These are phyloP conservation scores for Leccinum proximum DNA, from an alignment of 1,284 basidiomycete genomes.

Conservation along the genomic window DNA sequence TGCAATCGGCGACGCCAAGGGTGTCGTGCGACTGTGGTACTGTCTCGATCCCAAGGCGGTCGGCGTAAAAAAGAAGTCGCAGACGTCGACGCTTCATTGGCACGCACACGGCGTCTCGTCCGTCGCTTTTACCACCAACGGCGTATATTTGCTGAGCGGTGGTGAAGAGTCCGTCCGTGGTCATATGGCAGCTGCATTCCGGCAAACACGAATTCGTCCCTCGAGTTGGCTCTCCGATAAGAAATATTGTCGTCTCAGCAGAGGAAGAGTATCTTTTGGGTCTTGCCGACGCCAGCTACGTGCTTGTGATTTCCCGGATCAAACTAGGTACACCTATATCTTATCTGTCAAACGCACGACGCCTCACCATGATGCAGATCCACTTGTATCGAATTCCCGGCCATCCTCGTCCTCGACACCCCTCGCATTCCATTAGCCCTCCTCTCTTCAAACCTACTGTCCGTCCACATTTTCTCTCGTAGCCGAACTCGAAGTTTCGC, in stretches of 20 bases:
- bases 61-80: slow-evolving; percentile 69
- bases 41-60: slow-evolving; percentile 68
- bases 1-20: slow-evolving; percentile 89
- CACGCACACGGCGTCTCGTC: slow-evolving; percentile 94
- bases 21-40: slow-evolving; percentile 91
- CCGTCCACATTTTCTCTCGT: slow-evolving; percentile 69
- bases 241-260: slow-evolving; percentile 62
- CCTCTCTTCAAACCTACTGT: slow-evolving; percentile 91
- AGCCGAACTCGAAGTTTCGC: slow-evolving; percentile 90
- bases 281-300: slow-evolving; percentile 81
- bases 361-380: slow-evolving; percentile 36
- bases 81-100: slow-evolving; percentile 93
- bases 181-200: slow-evolving; percentile 92
- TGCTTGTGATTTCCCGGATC: slow-evolving; percentile 80
- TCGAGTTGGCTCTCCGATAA: slow-evolving; percentile 86
- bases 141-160: slow-evolving; percentile 91
- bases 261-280: slow-evolving; percentile 90
- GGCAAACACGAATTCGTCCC: slow-evolving; percentile 91
- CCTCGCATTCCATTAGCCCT: slow-evolving; percentile 78
- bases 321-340: slow-evolving; percentile 59
- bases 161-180: slow-evolving; percentile 94
- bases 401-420: slow-evolving; percentile 46
- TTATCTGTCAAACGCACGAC: background rate
- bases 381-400: slow-evolving; percentile 37
- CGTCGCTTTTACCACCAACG: slow-evolving; percentile 87